Evolutionary conservation across 768 basidiomycete genomes (phyloP).

Genomic region (Rubroboletus pulcherrimus): DNA sequence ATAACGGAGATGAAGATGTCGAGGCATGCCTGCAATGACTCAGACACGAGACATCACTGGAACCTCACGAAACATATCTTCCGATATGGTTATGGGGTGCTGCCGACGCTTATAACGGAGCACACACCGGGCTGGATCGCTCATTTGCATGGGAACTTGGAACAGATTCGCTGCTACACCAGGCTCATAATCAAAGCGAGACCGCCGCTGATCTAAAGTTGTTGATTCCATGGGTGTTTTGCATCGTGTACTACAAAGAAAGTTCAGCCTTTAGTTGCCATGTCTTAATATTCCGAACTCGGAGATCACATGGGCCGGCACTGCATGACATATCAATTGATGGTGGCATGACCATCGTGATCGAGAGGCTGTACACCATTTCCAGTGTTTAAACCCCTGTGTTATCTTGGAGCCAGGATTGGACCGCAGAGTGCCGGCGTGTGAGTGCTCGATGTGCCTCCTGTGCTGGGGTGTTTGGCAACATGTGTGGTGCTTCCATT

Average conservation of each 20-base stretch:
- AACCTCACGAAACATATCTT: constrained; percentile 44
- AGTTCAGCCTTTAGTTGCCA: background rate
- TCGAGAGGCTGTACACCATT: background rate
- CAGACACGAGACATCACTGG: constrained; percentile 47
- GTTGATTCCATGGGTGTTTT: background rate
- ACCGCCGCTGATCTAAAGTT: background rate
- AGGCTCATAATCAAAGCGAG: constrained; percentile 31
- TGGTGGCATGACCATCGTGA: background rate
- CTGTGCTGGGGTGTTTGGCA: background rate
- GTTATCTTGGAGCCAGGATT: constrained; percentile 2
- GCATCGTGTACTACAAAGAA: background rate
- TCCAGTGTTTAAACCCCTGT: background rate
- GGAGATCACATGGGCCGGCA: background rate
- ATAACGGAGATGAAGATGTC: constrained; percentile 18
- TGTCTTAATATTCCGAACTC: too few species aligned
- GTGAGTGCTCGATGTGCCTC: constrained; percentile 28
- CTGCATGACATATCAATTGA: background rate
- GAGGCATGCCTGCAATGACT: constrained; percentile 10
- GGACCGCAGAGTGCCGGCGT: constrained; percentile 10
- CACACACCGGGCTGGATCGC: constrained; percentile 18
- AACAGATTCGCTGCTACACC: constrained; percentile 31
- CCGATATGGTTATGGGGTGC: constrained; percentile 39
- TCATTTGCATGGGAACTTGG: constrained; percentile 17
- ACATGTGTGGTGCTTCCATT: constrained; percentile 5
- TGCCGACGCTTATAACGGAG: constrained; percentile 34